Percentiles rank a stretch among this genome's conserved stretches.
These are phyloP conservation scores for Wickerhamia fluorescens DNA, from an alignment of 805 yeast genomes.

Conservation along the genomic window DNA sequence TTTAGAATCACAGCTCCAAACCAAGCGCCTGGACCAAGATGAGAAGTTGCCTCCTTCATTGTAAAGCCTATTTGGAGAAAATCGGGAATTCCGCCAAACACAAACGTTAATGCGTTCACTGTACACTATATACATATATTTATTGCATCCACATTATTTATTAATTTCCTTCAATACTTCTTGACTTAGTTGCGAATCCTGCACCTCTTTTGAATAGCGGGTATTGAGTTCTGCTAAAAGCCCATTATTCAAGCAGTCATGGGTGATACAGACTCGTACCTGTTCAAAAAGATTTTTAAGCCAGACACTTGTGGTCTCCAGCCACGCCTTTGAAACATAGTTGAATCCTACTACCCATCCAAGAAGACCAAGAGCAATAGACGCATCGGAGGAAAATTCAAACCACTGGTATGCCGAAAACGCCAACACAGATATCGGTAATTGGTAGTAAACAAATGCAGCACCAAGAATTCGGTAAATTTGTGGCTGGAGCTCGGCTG, in stretches of 20 bases:
- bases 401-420: slow-evolving; percentile 25
- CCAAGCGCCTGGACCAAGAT: slow-evolving; percentile 7
- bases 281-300: slow-evolving; percentile 23
- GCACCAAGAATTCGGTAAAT: slow-evolving; percentile 21
- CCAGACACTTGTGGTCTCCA: slow-evolving; percentile 22
- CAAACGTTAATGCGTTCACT: no score
- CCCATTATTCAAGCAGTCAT: slow-evolving; percentile 32
- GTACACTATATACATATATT: no score
- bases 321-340: slow-evolving; percentile 33
- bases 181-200: slow-evolving; percentile 1
- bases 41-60: slow-evolving; percentile 20
- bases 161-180: slow-evolving; percentile 4
- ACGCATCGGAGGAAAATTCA: slow-evolving; percentile 24
- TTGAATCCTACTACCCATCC: slow-evolving; percentile 38
- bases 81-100: no score
- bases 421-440: slow-evolving; percentile 29
- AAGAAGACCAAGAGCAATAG: slow-evolving; percentile 26
- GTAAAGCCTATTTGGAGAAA: no score
- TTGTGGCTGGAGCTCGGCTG: slow-evolving; percentile 30
- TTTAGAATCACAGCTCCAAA: slow-evolving; percentile 48
- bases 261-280: slow-evolving; percentile 26
- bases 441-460: slow-evolving; percentile 30
- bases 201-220: slow-evolving; percentile 15
- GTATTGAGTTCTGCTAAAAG: slow-evolving; percentile 25
- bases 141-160: slow-evolving; percentile 1